Evolutionary conservation across 2,329 filamentous ascomycete species (phyloP), one percentile per base, ranked within the genome.

Genomic region (Ploettnerulaceae sp.): DNA sequence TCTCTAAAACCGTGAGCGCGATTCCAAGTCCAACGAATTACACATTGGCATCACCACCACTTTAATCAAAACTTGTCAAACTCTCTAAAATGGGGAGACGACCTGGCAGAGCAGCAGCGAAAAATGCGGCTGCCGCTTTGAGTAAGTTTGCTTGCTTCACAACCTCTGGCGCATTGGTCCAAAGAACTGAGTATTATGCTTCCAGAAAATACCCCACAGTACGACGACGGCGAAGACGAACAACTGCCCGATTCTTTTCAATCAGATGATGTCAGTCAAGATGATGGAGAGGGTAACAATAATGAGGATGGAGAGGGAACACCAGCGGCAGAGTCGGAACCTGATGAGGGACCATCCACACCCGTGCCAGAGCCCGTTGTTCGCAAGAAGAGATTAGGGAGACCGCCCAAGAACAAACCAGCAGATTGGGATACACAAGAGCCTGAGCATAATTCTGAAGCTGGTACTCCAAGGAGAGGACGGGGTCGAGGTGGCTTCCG

Each of bases 401-500:
- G 89, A 9, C 89, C 89, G 2, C 87, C 89, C 0, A 94, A 93
- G 74, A 90, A 89, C 64, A 77, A 81, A 39, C 86, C 86, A 0
- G 80, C 87, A 3, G 87, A 89, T 63, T 91, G 85, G 81, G 83
- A 90, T 62, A 69, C 61, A 22, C 64, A 72, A 15, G 75, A 77
- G 34, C 73, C 75, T 33, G 72, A 72, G 11, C 51, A 52, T 17
- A 46, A 43, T 17, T 70, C 72, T 33, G 76, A 77, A 42, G 69
- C 73, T 6, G 48, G 54, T 17, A 61, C 63, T 17, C 74, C 78
- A 3, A 73, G 71, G 54, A 75, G 81, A 52, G 82, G 82, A 2
- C 80, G 84, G 15, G 82, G 82, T 3, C 81, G 81, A 34, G 84
- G 73, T 11, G 70, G 71, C 49, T 69, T 69, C 40, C 66, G 73